Evolutionary conservation across 345 rosid species (phyloP), one percentile per base, ranked within the genome.

Genomic region (Citrus unshiu): DNA sequence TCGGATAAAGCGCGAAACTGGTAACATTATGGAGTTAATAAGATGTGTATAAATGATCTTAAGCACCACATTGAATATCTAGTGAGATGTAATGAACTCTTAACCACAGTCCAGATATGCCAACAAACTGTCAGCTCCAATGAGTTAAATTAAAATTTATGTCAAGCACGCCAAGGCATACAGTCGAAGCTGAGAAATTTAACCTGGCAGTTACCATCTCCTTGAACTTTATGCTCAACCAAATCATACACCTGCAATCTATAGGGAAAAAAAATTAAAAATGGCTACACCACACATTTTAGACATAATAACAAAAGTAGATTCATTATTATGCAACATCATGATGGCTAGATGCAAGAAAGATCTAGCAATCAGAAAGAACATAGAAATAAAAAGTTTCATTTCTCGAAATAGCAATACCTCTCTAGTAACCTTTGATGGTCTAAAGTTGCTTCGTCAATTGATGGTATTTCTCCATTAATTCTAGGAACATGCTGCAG

Each of bases 191-290:
- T 16, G 64, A 70, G 58, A 82, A 39, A 68, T 30, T 80, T 65
- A 68, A 91, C 91, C 92, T 92, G 93, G 81, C 95, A 91, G 72
- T 90, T 90, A 46, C 93, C 93, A 82, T 90, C 95, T 39, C 91
- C 95, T 84, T 81, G 80, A 85, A 89, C 89, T 88, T 89, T 92
- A 66, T 75, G 82, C 87, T 90, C 96, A 24, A 92, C 89, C 72
- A 92, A 77, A 78, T 88, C 88, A 84, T 89, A 92, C 40, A 92
- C 85, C 84, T 87, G 89, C 80, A 92, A 81, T 79, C 94, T 90
- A 70, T 70, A 77, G 35, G 51, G 5, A 0, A 3, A 60, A 54
- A 74, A 66, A 37, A 70, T 39, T 8, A 59, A 68, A 14, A 32
- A 58, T 24, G 37, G 18, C 40, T 64, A 24, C n/a, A 56, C 30